Percentiles rank a stretch among this genome's conserved stretches.
Evolutionary conservation across 768 basidiomycete genomes (phyloP).

Genomic region (Paxillus rubicundulus): DNA sequence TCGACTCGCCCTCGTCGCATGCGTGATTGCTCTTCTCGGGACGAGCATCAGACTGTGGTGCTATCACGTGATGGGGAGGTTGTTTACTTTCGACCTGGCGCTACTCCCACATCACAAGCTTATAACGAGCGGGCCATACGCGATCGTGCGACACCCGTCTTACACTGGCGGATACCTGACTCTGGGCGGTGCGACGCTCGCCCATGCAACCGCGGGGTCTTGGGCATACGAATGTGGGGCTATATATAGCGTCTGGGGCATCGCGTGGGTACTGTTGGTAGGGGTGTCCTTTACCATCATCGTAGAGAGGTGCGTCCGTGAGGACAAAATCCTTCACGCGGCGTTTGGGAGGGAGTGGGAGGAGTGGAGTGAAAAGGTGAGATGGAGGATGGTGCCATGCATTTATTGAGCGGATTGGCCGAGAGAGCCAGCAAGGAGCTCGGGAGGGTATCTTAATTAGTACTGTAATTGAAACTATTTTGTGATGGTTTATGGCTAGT

Average conservation of each 20-base stretch:
- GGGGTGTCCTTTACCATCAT: background rate
- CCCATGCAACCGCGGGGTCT: conserved; percentile 9
- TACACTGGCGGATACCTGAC: conserved; percentile 10
- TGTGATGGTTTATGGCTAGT: background rate
- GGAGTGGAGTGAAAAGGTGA: conserved; percentile 7
- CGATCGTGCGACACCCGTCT: conserved; percentile 10
- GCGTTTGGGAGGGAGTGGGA: conserved; percentile 15
- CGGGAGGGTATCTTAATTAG: too few species aligned
- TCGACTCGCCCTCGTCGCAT: background rate
- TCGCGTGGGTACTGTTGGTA: background rate
- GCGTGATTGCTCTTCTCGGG: conserved; percentile 22
- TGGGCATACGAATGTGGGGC: conserved; percentile 13
- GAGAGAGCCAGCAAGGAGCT: background rate
- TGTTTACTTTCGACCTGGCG: conserved; percentile 42
- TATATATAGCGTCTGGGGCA: conserved; percentile 5
- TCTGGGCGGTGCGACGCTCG: conserved; percentile 6
- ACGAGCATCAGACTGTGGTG: conserved; percentile 32
- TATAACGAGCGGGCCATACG: conserved; percentile 15
- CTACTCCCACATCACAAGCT: conserved; percentile 5
- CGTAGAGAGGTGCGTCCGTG: conserved; percentile 7
- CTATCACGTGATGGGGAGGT: conserved; percentile 35
- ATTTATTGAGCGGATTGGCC: conserved; percentile 4
- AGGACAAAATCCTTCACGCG: conserved; percentile 3
- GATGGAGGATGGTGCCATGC: conserved; percentile 11
- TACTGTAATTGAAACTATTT: too few species aligned